Evolutionary conservation across 805 yeast species (phyloP).

Genomic region (Barnettozyma salicaria): DNA sequence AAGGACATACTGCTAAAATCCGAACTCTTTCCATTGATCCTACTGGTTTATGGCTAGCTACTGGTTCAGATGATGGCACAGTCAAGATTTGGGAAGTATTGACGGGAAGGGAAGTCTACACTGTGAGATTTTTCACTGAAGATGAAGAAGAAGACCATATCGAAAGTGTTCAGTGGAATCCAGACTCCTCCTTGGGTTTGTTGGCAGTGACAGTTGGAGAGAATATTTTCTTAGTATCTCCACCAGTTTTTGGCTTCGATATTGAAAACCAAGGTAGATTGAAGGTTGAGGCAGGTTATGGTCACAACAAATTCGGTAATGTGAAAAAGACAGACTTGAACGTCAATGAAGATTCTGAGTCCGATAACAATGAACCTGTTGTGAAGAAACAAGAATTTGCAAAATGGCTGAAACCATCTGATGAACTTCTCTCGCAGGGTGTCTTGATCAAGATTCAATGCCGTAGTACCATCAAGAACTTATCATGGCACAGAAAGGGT

Average conservation of each 20-base stretch:
- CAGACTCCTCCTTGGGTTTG: constrained; percentile 65
- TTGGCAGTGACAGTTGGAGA: constrained; percentile 84
- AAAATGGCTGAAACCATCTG: constrained; percentile 78
- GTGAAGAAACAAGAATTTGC: constrained; percentile 51
- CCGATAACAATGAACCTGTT: constrained; percentile 31
- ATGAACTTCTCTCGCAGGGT: constrained; percentile 55
- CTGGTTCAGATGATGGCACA: constrained; percentile 96
- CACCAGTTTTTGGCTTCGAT: constrained; percentile 87
- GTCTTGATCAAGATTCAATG: constrained; percentile 68
- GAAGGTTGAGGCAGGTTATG: constrained; percentile 86
- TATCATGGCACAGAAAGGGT: constrained; percentile 96
- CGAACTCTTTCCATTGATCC: constrained; percentile 84
- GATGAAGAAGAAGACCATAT: constrained; percentile 69
- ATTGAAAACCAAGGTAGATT: constrained; percentile 76
- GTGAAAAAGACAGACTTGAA: constrained; percentile 38
- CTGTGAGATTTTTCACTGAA: constrained; percentile 37
- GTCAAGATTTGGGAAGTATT: constrained; percentile 95
- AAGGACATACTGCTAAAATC: constrained; percentile 79
- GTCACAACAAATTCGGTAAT: constrained; percentile 62
- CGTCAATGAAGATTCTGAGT: constrained; percentile 36
- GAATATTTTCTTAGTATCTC: constrained; percentile 68
- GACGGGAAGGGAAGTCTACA: constrained; percentile 90
- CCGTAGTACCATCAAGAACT: constrained; percentile 62
- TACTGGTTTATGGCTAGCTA: constrained; percentile 89
- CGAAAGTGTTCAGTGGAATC: constrained; percentile 86